These are phyloP conservation scores for Boletus reticulatus DNA, from an alignment of 768 basidiomycete species.

Conservation along the genomic window DNA sequence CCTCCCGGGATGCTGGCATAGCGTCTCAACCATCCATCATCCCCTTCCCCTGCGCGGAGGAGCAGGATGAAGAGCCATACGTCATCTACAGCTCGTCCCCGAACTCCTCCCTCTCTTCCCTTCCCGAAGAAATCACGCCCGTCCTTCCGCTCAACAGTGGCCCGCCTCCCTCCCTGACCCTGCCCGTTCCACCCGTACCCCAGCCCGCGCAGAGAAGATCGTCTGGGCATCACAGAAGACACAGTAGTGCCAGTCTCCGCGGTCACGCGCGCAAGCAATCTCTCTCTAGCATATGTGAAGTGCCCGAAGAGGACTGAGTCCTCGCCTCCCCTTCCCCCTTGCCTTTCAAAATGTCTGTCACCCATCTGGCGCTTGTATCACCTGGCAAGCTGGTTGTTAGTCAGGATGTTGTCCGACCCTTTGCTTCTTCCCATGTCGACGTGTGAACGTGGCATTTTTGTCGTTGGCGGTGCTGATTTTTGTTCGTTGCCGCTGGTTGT, in stretches of 20 bases:
- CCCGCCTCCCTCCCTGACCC: slow-evolving; percentile 8
- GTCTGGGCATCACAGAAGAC: slow-evolving; percentile 27
- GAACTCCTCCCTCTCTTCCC: slow-evolving; percentile 31
- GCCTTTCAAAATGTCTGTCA: neutral
- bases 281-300: slow-evolving; percentile 32
- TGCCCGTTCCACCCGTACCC: slow-evolving; percentile 2
- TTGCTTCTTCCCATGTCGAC: slow-evolving; percentile 10
- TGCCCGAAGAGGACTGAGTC: slow-evolving; percentile 31
- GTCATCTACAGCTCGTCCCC: slow-evolving; percentile 35
- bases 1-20: slow-evolving; percentile 4
- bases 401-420: slow-evolving; percentile 6
- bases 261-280: slow-evolving; percentile 31
- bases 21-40: slow-evolving; percentile 16
- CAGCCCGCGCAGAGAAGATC: slow-evolving; percentile 15
- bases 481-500: slow-evolving; percentile 19
- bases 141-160: slow-evolving; percentile 23
- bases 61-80: slow-evolving; percentile 33
- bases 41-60: slow-evolving; percentile 26
- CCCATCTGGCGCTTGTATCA: slow-evolving; percentile 4
- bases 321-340: neutral
- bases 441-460: slow-evolving; percentile 13
- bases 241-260: slow-evolving; percentile 32
- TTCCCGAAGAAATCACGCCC: slow-evolving; percentile 28
- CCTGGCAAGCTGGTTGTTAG: slow-evolving; percentile 22
- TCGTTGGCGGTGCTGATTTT: slow-evolving; percentile 23